Conservation (phyloP, 352 stramenopile genomes). For the Phytophthora agathidicida region DNA sequence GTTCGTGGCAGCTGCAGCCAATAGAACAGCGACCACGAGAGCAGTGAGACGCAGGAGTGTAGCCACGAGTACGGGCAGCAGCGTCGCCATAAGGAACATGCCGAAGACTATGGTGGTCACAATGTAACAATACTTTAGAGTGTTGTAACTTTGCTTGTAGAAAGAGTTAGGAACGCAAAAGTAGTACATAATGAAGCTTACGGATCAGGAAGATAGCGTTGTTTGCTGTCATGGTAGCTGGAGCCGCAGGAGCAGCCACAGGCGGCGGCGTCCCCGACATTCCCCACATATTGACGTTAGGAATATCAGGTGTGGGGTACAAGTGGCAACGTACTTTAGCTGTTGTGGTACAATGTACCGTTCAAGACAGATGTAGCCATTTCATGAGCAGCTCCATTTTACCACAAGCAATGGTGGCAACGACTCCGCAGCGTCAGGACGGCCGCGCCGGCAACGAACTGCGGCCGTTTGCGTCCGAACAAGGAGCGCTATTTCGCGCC, state of each 20-base stretch:
- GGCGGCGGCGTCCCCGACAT: conserved; percentile 13
- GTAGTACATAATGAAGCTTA: conserved; percentile 24
- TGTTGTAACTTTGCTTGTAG: conserved; percentile 3
- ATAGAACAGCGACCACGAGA: conserved; percentile 34
- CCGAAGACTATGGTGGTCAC: conserved; percentile 46
- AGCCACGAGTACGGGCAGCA: conserved; percentile 62
- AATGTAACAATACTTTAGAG: conserved; percentile 10
- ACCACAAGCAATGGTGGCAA: conserved; percentile 45
- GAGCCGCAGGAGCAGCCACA: conserved; percentile 12
- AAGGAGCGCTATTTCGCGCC: conserved; percentile 78
- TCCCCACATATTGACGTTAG: conserved; percentile 17
- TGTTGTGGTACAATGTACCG: conserved; percentile 20
- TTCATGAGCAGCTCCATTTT: conserved; percentile 6
- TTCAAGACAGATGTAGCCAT: conserved; percentile 2
- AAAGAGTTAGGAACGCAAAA: background rate
- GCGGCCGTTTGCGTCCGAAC: conserved; percentile 73
- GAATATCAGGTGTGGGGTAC: conserved; percentile 19
- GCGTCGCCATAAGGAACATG: conserved; percentile 72
- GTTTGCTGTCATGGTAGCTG: conserved; percentile 49
- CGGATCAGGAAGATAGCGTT: conserved; percentile 78
- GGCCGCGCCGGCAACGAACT: conserved; percentile 79
- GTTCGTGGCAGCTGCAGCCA: conserved; percentile 55
- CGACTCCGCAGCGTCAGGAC: conserved; percentile 54
- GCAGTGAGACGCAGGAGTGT: conserved; percentile 45
- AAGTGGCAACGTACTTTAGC: conserved; percentile 7